Conservation (phyloP, 371 early-diverging fungal genomes). For the Parasitella parasitica region DNA sequence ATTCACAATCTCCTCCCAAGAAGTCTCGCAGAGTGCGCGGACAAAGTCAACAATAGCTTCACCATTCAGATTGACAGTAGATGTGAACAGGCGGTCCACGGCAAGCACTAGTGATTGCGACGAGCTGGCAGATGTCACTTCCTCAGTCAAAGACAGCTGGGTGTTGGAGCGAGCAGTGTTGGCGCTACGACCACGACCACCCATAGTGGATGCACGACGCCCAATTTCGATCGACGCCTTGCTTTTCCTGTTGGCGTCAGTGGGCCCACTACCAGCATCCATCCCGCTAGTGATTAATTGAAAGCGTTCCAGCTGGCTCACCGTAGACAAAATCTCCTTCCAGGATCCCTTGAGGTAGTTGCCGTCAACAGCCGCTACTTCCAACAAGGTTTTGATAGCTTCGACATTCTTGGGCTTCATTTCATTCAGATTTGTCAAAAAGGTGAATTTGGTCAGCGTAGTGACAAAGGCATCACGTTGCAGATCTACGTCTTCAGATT, state of each 20-base stretch:
- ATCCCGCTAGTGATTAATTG: constrained; percentile 61
- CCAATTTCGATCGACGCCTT: constrained; percentile 29
- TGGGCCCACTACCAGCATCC: constrained; percentile 46
- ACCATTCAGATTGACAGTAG: constrained; percentile 53
- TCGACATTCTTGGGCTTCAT: constrained; percentile 87
- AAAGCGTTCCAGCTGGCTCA: constrained; percentile 83
- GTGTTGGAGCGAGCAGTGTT: constrained; percentile 31
- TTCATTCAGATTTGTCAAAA: constrained; percentile 76
- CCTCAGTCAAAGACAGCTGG: constrained; percentile 47
- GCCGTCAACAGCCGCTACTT: constrained; percentile 82
- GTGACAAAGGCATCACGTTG: constrained; percentile 90
- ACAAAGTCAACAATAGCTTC: constrained; percentile 89
- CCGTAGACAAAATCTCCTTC: constrained; percentile 87
- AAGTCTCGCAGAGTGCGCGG: constrained; percentile 79
- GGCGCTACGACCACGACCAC: constrained; percentile 14
- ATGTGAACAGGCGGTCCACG: constrained; percentile 83
- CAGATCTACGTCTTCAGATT: constrained; percentile 74
- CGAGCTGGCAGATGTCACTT: constrained; percentile 51
- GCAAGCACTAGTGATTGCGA: constrained; percentile 73
- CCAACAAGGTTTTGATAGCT: constrained; percentile 81
- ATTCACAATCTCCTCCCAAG: constrained; percentile 88
- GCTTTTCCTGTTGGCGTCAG: constrained; percentile 27
- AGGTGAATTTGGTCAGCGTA: constrained; percentile 85
- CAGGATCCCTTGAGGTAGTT: constrained; percentile 83
- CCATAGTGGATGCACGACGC: constrained; percentile 36